Conservation (phyloP, 441 rosid species). For the Erodium texanum region DNA sequence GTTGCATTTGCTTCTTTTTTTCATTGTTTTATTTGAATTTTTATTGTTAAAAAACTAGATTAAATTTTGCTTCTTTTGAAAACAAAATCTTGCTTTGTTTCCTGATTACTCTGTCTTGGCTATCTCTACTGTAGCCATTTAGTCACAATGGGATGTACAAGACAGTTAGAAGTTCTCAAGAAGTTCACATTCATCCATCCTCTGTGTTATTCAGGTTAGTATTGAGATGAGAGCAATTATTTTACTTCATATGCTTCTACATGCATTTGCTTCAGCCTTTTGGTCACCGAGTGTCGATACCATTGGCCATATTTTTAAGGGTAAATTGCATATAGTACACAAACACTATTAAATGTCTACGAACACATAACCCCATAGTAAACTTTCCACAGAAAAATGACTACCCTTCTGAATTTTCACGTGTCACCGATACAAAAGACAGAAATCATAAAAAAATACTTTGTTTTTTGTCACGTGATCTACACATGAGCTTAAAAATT, state of each 20-base stretch:
- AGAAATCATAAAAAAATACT: too few species aligned
- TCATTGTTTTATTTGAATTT: background rate
- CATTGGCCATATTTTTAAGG: too few species aligned
- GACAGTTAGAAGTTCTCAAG: slow-evolving; percentile 86
- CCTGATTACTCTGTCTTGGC: background rate
- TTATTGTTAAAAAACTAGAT: background rate
- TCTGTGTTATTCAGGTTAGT: slow-evolving; percentile 83
- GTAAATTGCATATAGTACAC: too few species aligned
- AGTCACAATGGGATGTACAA: slow-evolving; percentile 75
- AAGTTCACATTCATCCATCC: slow-evolving; percentile 84
- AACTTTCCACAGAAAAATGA: too few species aligned
- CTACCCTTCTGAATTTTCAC: too few species aligned
- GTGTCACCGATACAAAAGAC: too few species aligned
- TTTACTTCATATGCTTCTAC: background rate
- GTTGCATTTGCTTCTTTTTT: background rate
- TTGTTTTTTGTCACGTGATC: too few species aligned
- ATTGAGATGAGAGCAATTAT: slow-evolving; percentile 3
- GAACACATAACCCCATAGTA: too few species aligned
- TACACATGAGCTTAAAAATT: too few species aligned
- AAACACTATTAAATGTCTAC: too few species aligned
- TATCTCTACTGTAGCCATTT: slow-evolving; percentile 37
- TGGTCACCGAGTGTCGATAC: too few species aligned
- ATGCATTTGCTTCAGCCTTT: too few species aligned
- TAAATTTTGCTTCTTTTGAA: background rate
- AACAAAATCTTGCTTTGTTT: slow-evolving; percentile 8